phyloP scores from a whole-genome alignment of 768 basidiomycete species.

The Russula olivacea region DNA sequence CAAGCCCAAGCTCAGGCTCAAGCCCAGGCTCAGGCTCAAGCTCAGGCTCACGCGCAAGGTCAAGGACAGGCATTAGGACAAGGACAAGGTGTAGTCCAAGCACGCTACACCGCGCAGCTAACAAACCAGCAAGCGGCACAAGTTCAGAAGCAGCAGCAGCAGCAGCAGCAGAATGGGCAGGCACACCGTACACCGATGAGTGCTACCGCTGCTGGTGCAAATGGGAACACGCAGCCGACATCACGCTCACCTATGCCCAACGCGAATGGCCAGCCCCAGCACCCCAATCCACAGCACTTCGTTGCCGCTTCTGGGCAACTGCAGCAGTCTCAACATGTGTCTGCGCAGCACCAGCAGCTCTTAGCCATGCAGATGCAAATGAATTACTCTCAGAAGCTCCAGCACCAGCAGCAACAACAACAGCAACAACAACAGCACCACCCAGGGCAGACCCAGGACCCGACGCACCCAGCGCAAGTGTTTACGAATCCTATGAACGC shows the following conservation, averaged over 20 bases:
- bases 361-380: neutral
- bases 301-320: slow-evolving; percentile 1
- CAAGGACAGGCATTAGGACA: slow-evolving; percentile 20
- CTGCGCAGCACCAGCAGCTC: neutral
- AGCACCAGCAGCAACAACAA: slow-evolving; percentile 22
- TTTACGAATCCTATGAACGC: slow-evolving; percentile 19
- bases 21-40: slow-evolving; percentile 23
- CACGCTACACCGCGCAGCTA: slow-evolving; percentile 14
- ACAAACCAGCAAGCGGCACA: slow-evolving; percentile 18
- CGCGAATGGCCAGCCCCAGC: slow-evolving; percentile 25
- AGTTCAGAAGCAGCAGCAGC: slow-evolving; percentile 26
- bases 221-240: slow-evolving; percentile 15
- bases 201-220: neutral
- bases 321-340: slow-evolving; percentile 17
- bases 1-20: slow-evolving; percentile 25
- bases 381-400: slow-evolving; percentile 16
- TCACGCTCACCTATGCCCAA: slow-evolving; percentile 22
- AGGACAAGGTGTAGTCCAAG: neutral
- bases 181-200: slow-evolving; percentile 24
- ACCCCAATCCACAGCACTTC: slow-evolving; percentile 9
- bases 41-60: neutral
- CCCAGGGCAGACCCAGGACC: slow-evolving; percentile 25
- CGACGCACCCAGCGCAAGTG: slow-evolving; percentile 26
- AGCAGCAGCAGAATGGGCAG: slow-evolving; percentile 25
- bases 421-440: slow-evolving; percentile 22